A percentile compares a stretch with the other conserved stretches of the same genome.
These are phyloP conservation scores for Verticillium nonalfalfae DNA, from an alignment of 2,329 filamentous ascomycete species.

Conservation along the genomic window DNA sequence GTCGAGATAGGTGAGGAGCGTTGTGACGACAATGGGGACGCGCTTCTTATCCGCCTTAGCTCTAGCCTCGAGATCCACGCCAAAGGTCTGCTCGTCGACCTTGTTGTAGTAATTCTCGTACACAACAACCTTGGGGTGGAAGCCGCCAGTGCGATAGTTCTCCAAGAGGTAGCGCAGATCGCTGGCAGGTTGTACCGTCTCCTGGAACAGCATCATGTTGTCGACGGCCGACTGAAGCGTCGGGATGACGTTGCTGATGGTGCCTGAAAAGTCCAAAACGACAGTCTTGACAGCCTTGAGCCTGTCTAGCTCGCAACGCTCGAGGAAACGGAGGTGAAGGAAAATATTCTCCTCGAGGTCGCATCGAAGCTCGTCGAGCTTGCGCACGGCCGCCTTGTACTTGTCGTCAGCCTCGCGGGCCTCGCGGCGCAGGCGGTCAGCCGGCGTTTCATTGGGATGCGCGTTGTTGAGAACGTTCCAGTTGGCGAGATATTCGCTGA, in stretches of 20 bases:
- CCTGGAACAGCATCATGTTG: slow-evolving; percentile 98
- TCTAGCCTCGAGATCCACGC: slow-evolving; percentile 92
- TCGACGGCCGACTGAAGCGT: slow-evolving; percentile 93
- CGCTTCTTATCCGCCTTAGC: slow-evolving; percentile 92
- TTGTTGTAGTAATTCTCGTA: slow-evolving; percentile 99
- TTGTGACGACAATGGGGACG: slow-evolving; percentile 86
- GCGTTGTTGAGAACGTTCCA: slow-evolving; percentile 92
- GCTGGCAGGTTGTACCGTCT: slow-evolving; percentile 89
- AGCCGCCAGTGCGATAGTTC: slow-evolving; percentile 93
- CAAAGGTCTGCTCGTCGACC: slow-evolving; percentile 95
- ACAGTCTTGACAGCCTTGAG: slow-evolving; percentile 98
- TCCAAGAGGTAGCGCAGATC: slow-evolving; percentile 92
- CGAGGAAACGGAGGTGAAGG: slow-evolving; percentile 88
- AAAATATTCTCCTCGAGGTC: slow-evolving; percentile 94
- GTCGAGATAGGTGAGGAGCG: slow-evolving; percentile 89
- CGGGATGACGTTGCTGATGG: slow-evolving; percentile 96
- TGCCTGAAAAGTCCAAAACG: slow-evolving; percentile 92
- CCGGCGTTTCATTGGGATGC: slow-evolving; percentile 88
- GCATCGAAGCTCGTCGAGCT: slow-evolving; percentile 85
- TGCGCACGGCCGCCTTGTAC: slow-evolving; percentile 81
- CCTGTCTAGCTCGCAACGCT: slow-evolving; percentile 92
- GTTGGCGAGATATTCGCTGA: slow-evolving; percentile 82
- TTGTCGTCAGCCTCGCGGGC: slow-evolving; percentile 85
- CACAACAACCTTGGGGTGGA: slow-evolving; percentile 80
- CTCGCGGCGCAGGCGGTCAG: slow-evolving; percentile 81